phyloP scores from a whole-genome alignment of 2,329 filamentous ascomycete genomes.

The Trichoderma arundinaceum region DNA sequence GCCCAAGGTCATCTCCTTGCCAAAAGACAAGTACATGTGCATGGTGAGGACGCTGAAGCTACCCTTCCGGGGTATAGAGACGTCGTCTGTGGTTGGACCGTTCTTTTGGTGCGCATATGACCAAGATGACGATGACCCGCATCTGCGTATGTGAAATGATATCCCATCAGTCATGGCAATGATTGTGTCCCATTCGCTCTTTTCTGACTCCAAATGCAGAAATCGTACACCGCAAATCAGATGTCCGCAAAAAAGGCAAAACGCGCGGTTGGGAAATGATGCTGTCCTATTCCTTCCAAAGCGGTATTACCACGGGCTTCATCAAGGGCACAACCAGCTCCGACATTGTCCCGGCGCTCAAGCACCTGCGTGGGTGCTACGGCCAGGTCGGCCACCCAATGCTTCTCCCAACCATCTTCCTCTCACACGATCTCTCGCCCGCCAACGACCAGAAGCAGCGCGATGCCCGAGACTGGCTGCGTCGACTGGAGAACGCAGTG shows the following conservation, averaged over 20 bases:
- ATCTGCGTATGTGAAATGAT: constrained; percentile 55
- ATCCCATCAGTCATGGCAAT: not conserved
- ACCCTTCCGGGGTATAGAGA: constrained; percentile 64
- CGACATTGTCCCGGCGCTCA: constrained; percentile 56
- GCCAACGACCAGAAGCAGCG: constrained; percentile 66
- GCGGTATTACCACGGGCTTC: constrained; percentile 63
- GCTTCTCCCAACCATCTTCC: constrained; percentile 63
- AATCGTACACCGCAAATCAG: constrained; percentile 69
- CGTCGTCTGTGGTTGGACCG: constrained; percentile 63
- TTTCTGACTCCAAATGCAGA: constrained; percentile 45
- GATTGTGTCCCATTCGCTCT: not conserved
- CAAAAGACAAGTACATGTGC: constrained; percentile 55
- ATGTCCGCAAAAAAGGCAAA: constrained; percentile 67
- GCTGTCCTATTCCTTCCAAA: constrained; percentile 62
- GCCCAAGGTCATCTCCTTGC: constrained; percentile 60
- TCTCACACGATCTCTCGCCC: constrained; percentile 62
- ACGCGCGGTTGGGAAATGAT: constrained; percentile 70
- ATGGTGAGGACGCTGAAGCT: constrained; percentile 63
- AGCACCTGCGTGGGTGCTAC: constrained; percentile 57
- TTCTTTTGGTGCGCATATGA: constrained; percentile 67
- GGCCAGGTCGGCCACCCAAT: constrained; percentile 62
- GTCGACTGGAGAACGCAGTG: constrained; percentile 65
- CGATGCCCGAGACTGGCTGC: constrained; percentile 66
- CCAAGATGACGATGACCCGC: constrained; percentile 61
- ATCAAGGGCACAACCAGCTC: constrained; percentile 66